Evolutionary conservation across 2,329 filamentous ascomycete genomes (phyloP), one percentile per base, ranked within the genome.

Genomic region (Trichophyton verrucosum): DNA sequence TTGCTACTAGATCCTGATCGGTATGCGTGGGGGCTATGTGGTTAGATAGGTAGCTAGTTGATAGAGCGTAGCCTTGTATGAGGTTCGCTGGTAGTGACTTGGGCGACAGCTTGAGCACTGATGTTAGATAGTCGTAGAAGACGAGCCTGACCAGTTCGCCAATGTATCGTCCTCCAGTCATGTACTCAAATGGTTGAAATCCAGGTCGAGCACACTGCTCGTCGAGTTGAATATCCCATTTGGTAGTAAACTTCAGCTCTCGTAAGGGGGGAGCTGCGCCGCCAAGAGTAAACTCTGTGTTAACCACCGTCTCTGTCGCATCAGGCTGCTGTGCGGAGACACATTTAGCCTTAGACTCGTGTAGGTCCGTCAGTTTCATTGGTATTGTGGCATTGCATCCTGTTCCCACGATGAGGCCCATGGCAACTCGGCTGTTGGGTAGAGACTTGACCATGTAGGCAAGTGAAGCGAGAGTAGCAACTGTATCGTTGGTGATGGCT

Each of bases 201-300:
- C 88, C 88, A 0, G 88, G 86, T 5, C 77, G 78, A 66, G 89
- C 85, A 66, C 85, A 86, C 53, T 84, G 81, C 3, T 73, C 73
- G 66, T 91, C 87, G 4, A 94, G 78, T 62, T 80, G 74, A 8
- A 77, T 73, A 67, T 94, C 89, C 88, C 88, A 92, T 40, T 75
- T 75, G 8, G 82, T 91, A 58, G 89, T 82, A 56, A 91, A 78
- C 11, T 71, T 66, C 22, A 76, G 68, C 24, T 85, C 79, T 24
- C 80, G 77, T 60, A 92, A 75, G 0, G 88, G 86, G 5, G 80
- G 77, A n/a, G 84, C 84, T 1, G 88, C 84, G 5, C 88, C 88
- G 27, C 85, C 86, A 66, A 94, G 90, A 58, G 86, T 88, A 86
- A 87, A 91, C 73, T 94, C 89, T 0, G 89, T 92, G 69, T 92